Evolutionary conservation across 139 green algal species (phyloP).

Genomic region (Pycnococcus provasolii): DNA sequence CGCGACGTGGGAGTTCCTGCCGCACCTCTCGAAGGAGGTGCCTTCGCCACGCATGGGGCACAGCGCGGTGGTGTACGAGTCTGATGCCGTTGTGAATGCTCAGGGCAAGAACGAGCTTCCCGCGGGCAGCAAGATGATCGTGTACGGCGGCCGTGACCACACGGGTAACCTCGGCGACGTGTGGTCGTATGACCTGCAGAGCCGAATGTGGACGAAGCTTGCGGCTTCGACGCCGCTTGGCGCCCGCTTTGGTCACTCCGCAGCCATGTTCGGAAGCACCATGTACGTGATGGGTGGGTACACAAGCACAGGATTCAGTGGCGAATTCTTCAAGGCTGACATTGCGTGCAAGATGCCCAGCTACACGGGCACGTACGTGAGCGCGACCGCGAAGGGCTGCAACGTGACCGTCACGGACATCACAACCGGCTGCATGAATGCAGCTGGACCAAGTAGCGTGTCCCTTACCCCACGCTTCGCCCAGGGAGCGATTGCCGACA

Average conservation of each 20-base stretch:
- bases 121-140: constrained; percentile 5
- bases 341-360: background rate
- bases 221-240: background rate
- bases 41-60: constrained; percentile 7
- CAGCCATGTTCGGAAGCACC: background rate
- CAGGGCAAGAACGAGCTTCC: no score
- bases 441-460: no score
- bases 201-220: constrained; percentile 5
- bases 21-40: background rate
- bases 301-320: constrained; percentile 7
- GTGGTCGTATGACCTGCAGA: constrained; percentile 17
- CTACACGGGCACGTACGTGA: no score
- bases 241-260: constrained; percentile 14
- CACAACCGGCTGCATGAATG: no score
- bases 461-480: no score
- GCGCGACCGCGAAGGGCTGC: no score
- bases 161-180: constrained; percentile 4
- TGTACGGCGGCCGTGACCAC: constrained; percentile 7
- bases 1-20: constrained; percentile 8
- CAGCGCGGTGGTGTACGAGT: constrained; percentile 6
- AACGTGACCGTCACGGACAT: no score
- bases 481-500: no score
- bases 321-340: constrained; percentile 9
- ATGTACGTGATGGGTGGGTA: constrained; percentile 23
- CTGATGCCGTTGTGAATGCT: no score